Evolutionary conservation across 2,329 filamentous ascomycete species (phyloP).

Genomic region (Colletotrichum acutatum): DNA sequence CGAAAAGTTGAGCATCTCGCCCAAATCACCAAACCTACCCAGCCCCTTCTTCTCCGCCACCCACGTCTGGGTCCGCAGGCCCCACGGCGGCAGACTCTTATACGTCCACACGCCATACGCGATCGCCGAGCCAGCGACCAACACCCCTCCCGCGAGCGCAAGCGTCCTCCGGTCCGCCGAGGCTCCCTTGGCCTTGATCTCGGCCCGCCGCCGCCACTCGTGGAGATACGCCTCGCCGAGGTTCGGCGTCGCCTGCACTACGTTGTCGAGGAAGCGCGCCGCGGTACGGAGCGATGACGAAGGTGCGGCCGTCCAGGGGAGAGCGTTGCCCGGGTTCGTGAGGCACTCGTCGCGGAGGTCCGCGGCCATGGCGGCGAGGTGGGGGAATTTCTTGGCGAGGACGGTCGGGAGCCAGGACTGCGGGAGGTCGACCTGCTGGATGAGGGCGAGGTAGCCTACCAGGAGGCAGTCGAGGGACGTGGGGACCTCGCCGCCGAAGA

Average conservation of each 20-base stretch:
- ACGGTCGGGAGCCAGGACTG: slow-evolving; percentile 52
- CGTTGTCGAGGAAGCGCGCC: slow-evolving; percentile 46
- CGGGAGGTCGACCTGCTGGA: slow-evolving; percentile 65
- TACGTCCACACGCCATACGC: slow-evolving; percentile 54
- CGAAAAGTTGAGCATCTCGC: slow-evolving; percentile 53
- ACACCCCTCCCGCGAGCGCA: slow-evolving; percentile 45
- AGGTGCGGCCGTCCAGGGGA: slow-evolving; percentile 41
- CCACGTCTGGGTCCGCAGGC: slow-evolving; percentile 57
- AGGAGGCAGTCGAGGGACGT: slow-evolving; percentile 82
- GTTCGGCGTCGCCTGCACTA: slow-evolving; percentile 48
- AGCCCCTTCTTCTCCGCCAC: slow-evolving; percentile 46
- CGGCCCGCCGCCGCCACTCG: slow-evolving; percentile 51
- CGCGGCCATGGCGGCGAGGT: slow-evolving; percentile 45
- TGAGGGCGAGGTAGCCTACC: slow-evolving; percentile 82
- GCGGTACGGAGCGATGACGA: slow-evolving; percentile 39
- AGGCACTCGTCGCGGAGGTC: slow-evolving; percentile 41
- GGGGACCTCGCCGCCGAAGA: slow-evolving; percentile 49
- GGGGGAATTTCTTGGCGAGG: slow-evolving; percentile 41
- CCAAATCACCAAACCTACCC: slow-evolving; percentile 58
- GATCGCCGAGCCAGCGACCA: slow-evolving; percentile 51
- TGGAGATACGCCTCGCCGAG: slow-evolving; percentile 48
- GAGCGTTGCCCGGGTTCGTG: slow-evolving; percentile 32
- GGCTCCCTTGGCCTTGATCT: slow-evolving; percentile 43
- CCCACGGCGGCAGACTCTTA: slow-evolving; percentile 55
- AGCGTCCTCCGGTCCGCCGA: slow-evolving; percentile 41